Base-by-base conservation (phyloP, 2,329 filamentous ascomycete species). In the Dendryphion nanum region DNA sequence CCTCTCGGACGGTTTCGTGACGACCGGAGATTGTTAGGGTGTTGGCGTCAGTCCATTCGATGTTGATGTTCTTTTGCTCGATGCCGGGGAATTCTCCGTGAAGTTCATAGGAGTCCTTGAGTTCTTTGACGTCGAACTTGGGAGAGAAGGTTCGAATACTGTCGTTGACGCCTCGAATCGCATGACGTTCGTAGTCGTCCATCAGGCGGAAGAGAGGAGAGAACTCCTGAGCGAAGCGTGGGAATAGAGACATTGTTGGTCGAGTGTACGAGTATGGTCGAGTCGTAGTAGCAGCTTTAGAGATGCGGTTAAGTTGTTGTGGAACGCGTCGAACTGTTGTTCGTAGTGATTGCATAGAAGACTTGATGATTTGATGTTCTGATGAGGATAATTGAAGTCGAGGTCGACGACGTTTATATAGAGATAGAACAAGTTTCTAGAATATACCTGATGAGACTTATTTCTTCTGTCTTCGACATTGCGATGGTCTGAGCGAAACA, bases 41-140 rank as follows among this genome's bases (percentile, higher is more conserved):
- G 69, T 86, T 82, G 29, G 77, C 73, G 60, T 91, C 86, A 41
- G 80, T 82, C 74, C 90, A 91, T 59, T 91, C 86, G 59, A 91
- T 85, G 60, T 77, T 72, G 57, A 93, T 72, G 56, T 89, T 74
- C 53, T 86, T 81, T 69, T 87, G 85, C 46, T 78, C 77, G 52
- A 90, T 73, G 38, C 87, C 87, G 0, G 86, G 83, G 5, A 91
- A 79, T 66, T 91, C 86, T 55, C 86, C 87, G 54, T 90, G 81
- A 15, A 91, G 82, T 67, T 91, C 83, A 60, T 89, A 91, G 47
- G 72, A 63, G 5, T 79, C 68, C 44, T 77, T 76, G 10, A 77
- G 78, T 70, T 93, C 87, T 62, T 79, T 82, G 45, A 90, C 75
- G 55, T 91, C 86, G 59, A 91, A 91, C 67, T 82, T 85, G 38